Evolutionary conservation across 2,329 filamentous ascomycete genomes (phyloP).

Genomic region (Fusarium sp.): DNA sequence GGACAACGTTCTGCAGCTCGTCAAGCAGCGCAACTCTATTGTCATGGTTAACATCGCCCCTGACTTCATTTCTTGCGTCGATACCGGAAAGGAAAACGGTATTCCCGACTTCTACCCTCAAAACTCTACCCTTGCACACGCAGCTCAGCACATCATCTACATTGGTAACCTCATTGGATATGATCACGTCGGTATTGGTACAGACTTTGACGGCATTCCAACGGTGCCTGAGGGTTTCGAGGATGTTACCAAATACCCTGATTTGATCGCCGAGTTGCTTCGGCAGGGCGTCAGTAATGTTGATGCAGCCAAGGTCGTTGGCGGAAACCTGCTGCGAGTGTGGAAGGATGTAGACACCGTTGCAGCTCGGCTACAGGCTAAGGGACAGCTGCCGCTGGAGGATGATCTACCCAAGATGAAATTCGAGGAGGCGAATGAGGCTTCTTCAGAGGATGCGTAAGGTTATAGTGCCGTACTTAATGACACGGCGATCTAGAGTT

Average conservation of each 20-base stretch:
- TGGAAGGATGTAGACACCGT: slow-evolving; percentile 84
- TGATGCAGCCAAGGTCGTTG: slow-evolving; percentile 80
- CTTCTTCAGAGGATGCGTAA: slow-evolving; percentile 9
- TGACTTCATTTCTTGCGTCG: slow-evolving; percentile 82
- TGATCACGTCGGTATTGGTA: slow-evolving; percentile 87
- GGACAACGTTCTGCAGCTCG: slow-evolving; percentile 82
- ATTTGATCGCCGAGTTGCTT: slow-evolving; percentile 80
- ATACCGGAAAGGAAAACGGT: slow-evolving; percentile 68
- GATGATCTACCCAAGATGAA: slow-evolving; percentile 57
- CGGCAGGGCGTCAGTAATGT: slow-evolving; percentile 77
- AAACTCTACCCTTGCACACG: slow-evolving; percentile 80
- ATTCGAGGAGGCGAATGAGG: slow-evolving; percentile 23
- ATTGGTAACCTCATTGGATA: slow-evolving; percentile 88
- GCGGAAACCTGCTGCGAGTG: slow-evolving; percentile 84
- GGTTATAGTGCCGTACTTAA: slow-evolving; percentile 1
- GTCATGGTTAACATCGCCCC: slow-evolving; percentile 94
- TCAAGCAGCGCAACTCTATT: slow-evolving; percentile 78
- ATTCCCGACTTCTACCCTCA: slow-evolving; percentile 75
- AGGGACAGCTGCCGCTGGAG: slow-evolving; percentile 65
- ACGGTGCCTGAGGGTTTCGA: slow-evolving; percentile 79
- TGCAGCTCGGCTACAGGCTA: slow-evolving; percentile 72
- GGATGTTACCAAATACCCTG: slow-evolving; percentile 86
- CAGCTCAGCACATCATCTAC: slow-evolving; percentile 83
- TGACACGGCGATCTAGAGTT: slow-evolving; percentile 20
- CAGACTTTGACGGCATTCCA: slow-evolving; percentile 86